Percentiles rank a stretch among this genome's conserved stretches.
phyloP scores from a whole-genome alignment of 257 asterid genomes.

The Capsicum rhomboideum region DNA sequence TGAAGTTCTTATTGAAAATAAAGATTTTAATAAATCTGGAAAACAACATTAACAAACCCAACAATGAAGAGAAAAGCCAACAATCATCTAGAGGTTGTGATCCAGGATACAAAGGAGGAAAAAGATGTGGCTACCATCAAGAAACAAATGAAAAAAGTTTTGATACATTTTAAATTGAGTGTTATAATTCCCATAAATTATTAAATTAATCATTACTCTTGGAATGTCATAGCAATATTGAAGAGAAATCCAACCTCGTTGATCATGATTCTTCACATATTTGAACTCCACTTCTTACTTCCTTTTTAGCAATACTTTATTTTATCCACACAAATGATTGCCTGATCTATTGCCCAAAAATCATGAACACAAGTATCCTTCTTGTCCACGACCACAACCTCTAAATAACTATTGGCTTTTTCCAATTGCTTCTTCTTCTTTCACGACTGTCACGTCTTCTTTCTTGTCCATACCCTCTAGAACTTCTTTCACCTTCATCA shows the following conservation, averaged over 20 bases:
- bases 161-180: background rate
- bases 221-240: background rate
- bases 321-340: too few relatives aligned
- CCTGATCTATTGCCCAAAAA: background rate
- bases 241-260: background rate
- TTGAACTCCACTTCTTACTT: too few relatives aligned
- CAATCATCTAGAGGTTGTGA: background rate
- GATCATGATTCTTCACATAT: background rate
- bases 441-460: background rate
- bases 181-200: background rate
- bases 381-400: background rate
- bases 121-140: background rate
- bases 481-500: background rate
- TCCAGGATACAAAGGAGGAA: background rate
- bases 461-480: background rate
- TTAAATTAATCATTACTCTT: background rate
- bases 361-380: background rate
- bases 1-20: too few relatives aligned
- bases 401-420: background rate
- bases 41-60: too few relatives aligned
- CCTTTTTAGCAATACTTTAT: too few relatives aligned
- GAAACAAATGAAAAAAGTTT: background rate
- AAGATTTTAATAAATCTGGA: too few relatives aligned
- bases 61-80: background rate
- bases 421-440: background rate